Evolutionary conservation across 2,329 filamentous ascomycete genomes (phyloP).

Genomic region (Parastagonospora avenae): DNA sequence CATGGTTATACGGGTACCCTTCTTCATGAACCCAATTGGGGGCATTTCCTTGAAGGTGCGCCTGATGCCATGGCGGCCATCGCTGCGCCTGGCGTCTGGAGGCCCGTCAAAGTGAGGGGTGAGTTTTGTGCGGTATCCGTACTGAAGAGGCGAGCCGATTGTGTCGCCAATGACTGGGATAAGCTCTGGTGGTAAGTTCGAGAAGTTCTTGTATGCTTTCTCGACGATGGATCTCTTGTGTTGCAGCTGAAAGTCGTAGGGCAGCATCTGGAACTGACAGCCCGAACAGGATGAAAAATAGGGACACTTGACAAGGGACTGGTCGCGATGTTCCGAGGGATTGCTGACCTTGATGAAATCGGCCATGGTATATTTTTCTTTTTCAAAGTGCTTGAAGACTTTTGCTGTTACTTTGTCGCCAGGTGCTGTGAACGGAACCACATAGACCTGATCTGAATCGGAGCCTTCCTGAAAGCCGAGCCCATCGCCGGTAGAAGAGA

Average conservation of each 20-base stretch:
- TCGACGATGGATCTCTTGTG: conserved; percentile 87
- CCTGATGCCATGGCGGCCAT: conserved; percentile 58
- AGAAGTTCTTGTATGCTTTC: conserved; percentile 91
- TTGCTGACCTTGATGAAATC: conserved; percentile 81
- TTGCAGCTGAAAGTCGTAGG: conserved; percentile 81
- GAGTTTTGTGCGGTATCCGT: conserved; percentile 93
- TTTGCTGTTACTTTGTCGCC: conserved; percentile 82
- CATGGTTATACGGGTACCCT: conserved; percentile 77
- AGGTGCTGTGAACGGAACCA: conserved; percentile 86
- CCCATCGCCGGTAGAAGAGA: conserved; percentile 92
- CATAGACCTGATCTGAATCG: conserved; percentile 72
- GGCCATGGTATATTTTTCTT: conserved; percentile 73
- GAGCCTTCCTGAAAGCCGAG: conserved; percentile 72
- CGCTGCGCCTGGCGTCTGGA: conserved; percentile 55
- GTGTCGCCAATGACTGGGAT: conserved; percentile 81
- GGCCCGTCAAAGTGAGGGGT: conserved; percentile 94
- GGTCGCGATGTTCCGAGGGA: conserved; percentile 77
- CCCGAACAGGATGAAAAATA: conserved; percentile 88
- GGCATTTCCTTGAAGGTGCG: conserved; percentile 69
- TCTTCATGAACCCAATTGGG: conserved; percentile 86
- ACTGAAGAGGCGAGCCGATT: conserved; percentile 87
- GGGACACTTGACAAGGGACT: conserved; percentile 75
- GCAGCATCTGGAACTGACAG: conserved; percentile 97
- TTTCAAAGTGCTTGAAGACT: conserved; percentile 71
- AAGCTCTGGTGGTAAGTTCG: conserved; percentile 74